Conservation (phyloP, 2,329 filamentous ascomycete genomes). For the Alternaria rosae region DNA sequence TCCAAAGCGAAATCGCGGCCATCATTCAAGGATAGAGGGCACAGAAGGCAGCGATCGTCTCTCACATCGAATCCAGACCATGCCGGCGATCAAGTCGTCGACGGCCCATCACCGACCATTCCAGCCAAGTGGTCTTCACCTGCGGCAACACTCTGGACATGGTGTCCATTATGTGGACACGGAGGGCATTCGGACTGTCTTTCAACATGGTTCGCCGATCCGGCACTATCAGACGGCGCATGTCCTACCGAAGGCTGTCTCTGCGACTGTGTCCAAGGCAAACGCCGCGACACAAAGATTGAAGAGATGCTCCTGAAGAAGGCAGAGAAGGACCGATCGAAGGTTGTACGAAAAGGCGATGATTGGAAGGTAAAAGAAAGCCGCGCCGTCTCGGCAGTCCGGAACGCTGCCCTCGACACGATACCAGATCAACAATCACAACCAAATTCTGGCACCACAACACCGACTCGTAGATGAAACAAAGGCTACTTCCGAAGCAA, state of each 20-base stretch:
- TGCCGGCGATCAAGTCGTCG: conserved; percentile 19
- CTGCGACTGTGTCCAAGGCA: conserved; percentile 65
- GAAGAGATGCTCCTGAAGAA: conserved; percentile 38
- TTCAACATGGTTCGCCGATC: conserved; percentile 61
- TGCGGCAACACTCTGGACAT: conserved; percentile 57
- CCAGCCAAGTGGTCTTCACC: conserved; percentile 34
- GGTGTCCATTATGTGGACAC: conserved; percentile 68
- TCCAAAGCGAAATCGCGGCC: conserved; percentile 33
- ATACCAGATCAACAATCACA: conserved; percentile 19
- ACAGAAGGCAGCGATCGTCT: conserved; percentile 39
- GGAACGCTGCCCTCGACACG: conserved; percentile 40
- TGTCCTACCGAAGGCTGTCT: conserved; percentile 67
- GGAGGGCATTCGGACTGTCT: conserved; percentile 66
- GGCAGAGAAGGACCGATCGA: conserved; percentile 45
- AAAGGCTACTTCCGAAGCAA: background rate
- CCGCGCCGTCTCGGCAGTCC: conserved; percentile 52
- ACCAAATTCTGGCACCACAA: conserved; percentile 19
- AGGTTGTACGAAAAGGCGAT: conserved; percentile 49
- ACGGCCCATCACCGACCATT: conserved; percentile 29
- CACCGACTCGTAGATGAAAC: conserved; percentile 2
- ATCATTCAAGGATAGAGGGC: conserved; percentile 28
- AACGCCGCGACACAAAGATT: conserved; percentile 45
- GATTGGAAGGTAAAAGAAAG: conserved; percentile 54
- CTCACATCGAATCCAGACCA: conserved; percentile 21
- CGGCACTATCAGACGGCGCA: conserved; percentile 57